Evolutionary conservation across 2,329 filamentous ascomycete genomes (phyloP).

Genomic region (Colletotrichum tanaceti): DNA sequence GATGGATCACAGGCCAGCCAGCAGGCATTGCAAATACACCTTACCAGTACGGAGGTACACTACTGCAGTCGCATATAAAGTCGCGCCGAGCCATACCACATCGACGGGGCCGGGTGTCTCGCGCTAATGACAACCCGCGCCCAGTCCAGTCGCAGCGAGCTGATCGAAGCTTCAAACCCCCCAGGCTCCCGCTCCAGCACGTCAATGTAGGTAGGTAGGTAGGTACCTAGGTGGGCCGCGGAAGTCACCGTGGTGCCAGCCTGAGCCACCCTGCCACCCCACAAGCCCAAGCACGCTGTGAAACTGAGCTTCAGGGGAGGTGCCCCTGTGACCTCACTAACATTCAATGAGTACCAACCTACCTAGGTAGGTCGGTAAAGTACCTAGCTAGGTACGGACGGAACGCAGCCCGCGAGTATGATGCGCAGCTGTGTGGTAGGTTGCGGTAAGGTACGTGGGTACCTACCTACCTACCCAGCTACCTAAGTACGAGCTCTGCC

Average conservation of each 20-base stretch:
- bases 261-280: no score
- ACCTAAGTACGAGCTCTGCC: slow-evolving; percentile 8
- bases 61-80: slow-evolving; percentile 11
- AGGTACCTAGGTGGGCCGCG: slow-evolving; percentile 9
- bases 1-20: slow-evolving; percentile 27
- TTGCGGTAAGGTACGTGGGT: no score
- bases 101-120: slow-evolving; percentile 26
- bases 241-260: slow-evolving; percentile 3
- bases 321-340: slow-evolving; percentile 20
- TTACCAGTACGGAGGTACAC: not conserved
- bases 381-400: slow-evolving; percentile 3
- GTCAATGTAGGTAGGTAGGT: no score
- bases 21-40: not conserved
- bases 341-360: not conserved
- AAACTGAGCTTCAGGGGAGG: slow-evolving; percentile 25
- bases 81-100: slow-evolving; percentile 14
- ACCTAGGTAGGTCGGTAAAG: no score
- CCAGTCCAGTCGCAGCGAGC: slow-evolving; percentile 3
- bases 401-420: slow-evolving; percentile 5
- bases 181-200: slow-evolving; percentile 1
- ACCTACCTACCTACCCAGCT: no score
- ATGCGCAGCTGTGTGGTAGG: slow-evolving; percentile 10
- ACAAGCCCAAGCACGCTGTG: slow-evolving; percentile 30
- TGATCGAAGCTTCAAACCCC: slow-evolving; percentile 20
- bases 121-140: slow-evolving; percentile 27